Base-by-base conservation (phyloP, 495 filamentous ascomycete genomes). In the Tricharina praecox region DNA sequence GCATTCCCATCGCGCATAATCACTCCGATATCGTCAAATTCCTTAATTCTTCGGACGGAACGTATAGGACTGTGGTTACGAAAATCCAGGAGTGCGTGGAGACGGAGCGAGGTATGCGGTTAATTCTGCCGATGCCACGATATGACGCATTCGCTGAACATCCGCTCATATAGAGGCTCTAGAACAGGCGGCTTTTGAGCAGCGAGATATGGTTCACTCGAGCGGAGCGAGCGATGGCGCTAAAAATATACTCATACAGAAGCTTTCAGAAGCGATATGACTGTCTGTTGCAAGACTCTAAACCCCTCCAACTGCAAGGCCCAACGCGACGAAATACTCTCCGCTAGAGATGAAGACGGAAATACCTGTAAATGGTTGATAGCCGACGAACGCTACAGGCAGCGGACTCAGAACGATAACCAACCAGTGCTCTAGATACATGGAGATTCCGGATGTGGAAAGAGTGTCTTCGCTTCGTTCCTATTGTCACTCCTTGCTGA, bases 351-450 rank as follows among this genome's bases (percentile, higher is more conserved):
- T 55, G 56, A n/a, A 10, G 58, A 62, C 39, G 54, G 63, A 23
- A 66, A 63, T 2, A 62, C 52, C 8, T 64, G 64, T 11, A 59
- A 64, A 19, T 59, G 60, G 16, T 57, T 59, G 10, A 64, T 63
- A 33, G 68, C 63, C 30, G 69, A 65, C 26, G 16, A 24, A n/a
- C 16, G 13, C 18, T 35, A 16, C 23, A 47, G 26, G n/a, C 11
- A 13, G 11, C 40, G 23, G 45, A 19, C 10, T 34, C 16, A 33
- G 36, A 8, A 47, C 5, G 25, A 47, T 16, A 16, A 39, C 18
- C 36, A 39, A 39, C 11, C 36, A 39, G 15, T 39, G 8, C 46
- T 51, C 15, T 41, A 35, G 35, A 42, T 51, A n/a, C 23, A 24
- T 1, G 44, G 49, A 15, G 16, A 33, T 48, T 43, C 49, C 16